Conservation (phyloP, 1,139 yeast genomes). For the Kodamaea arcana region DNA sequence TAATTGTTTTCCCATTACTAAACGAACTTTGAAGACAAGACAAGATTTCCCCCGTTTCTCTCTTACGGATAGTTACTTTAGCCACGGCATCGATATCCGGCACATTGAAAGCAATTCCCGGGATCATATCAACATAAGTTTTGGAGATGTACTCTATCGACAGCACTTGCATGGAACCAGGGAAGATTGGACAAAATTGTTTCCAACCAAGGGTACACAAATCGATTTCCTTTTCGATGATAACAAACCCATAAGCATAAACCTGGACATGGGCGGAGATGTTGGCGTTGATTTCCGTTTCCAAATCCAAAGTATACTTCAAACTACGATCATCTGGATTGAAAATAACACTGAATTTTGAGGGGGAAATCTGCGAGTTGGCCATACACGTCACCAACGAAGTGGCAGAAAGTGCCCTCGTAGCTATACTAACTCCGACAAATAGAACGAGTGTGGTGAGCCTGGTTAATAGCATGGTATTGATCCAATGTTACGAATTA, state of each 20-base stretch:
- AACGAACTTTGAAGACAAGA: conserved; percentile 71
- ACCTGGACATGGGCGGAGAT: conserved; percentile 60
- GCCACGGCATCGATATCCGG: conserved; percentile 79
- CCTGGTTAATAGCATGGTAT: conserved; percentile 2
- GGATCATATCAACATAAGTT: conserved; percentile 47
- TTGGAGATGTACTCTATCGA: conserved; percentile 55
- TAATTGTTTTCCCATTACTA: conserved; percentile 68
- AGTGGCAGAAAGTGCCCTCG: conserved; percentile 50
- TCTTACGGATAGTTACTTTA: conserved; percentile 43
- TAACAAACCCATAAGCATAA: conserved; percentile 70
- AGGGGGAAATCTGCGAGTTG: conserved; percentile 58
- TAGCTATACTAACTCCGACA: conserved; percentile 16
- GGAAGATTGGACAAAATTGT: conserved; percentile 74
- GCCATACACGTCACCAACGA: conserved; percentile 76
- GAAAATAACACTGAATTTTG: conserved; percentile 62
- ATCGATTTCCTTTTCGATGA: conserved; percentile 51
- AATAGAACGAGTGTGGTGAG: conserved; percentile 5
- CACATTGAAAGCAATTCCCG: conserved; percentile 68
- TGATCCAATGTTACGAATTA: too few species aligned
- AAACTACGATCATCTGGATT: conserved; percentile 62
- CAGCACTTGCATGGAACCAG: conserved; percentile 66
- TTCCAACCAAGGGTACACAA: conserved; percentile 65
- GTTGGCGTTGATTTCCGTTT: conserved; percentile 56
- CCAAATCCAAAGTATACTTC: conserved; percentile 56
- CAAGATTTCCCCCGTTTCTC: conserved; percentile 36